Percentiles rank a stretch among this genome's conserved stretches.
These are phyloP conservation scores for Aspergillus sp. DNA, from an alignment of 2,329 filamentous ascomycete species.

Conservation along the genomic window DNA sequence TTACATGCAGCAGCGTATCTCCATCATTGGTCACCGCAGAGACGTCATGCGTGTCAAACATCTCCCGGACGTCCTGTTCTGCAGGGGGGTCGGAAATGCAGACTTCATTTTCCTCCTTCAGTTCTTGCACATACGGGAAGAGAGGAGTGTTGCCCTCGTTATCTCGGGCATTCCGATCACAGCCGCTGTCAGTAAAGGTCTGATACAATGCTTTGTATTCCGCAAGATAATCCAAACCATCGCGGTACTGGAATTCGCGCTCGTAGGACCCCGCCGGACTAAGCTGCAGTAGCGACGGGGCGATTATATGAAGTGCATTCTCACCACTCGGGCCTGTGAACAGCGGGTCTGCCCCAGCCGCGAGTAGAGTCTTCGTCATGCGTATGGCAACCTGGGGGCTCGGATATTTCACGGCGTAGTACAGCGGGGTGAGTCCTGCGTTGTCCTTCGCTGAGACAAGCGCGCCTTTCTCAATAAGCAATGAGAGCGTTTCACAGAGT, in stretches of 20 bases:
- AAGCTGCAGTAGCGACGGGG: neutral
- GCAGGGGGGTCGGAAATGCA: neutral
- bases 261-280: neutral
- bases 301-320: slow-evolving; percentile 4
- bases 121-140: slow-evolving; percentile 1
- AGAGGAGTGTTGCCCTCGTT: slow-evolving; percentile 7
- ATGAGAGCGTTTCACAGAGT: neutral
- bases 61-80: neutral
- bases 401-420: neutral
- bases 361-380: neutral
- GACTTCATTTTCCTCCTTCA: neutral
- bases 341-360: neutral
- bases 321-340: neutral
- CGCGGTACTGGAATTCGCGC: neutral
- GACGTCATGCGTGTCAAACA: slow-evolving; percentile 4
- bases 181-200: neutral
- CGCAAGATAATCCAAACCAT: neutral
- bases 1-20: slow-evolving; percentile 8
- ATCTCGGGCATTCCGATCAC: neutral
- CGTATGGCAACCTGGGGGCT: neutral
- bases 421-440: neutral
- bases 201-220: slow-evolving; percentile 1
- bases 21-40: slow-evolving; percentile 6
- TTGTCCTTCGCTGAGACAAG: neutral
- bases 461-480: neutral